phyloP scores from a whole-genome alignment of 352 stramenopile species.

The Elongisporangium prolatum region DNA sequence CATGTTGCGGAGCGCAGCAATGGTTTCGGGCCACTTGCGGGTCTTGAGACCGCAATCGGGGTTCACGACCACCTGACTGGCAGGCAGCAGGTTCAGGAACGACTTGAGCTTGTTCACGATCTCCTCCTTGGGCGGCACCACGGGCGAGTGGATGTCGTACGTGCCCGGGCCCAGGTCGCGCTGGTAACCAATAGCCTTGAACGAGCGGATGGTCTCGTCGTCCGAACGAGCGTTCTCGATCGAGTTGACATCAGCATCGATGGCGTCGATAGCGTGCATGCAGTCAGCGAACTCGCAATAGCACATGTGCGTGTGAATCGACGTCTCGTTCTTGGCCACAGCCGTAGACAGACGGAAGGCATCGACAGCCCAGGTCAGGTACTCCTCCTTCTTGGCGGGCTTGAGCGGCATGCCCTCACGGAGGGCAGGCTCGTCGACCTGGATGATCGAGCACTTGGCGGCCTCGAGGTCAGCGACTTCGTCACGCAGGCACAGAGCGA shows the following conservation, averaged over 20 bases:
- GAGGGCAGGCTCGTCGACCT: slow-evolving; percentile 91
- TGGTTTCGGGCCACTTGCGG: slow-evolving; percentile 89
- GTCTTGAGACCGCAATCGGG: slow-evolving; percentile 94
- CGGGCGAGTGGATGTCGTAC: slow-evolving; percentile 94
- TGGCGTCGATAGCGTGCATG: slow-evolving; percentile 90
- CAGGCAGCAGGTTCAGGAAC: slow-evolving; percentile 79
- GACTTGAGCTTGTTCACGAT: slow-evolving; percentile 87
- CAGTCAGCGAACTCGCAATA: slow-evolving; percentile 95
- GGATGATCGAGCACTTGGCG: slow-evolving; percentile 87
- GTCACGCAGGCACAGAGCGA: slow-evolving; percentile 86
- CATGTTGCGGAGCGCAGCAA: slow-evolving; percentile 87
- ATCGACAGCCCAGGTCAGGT: slow-evolving; percentile 73
- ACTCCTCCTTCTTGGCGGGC: slow-evolving; percentile 77
- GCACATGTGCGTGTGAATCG: slow-evolving; percentile 96
- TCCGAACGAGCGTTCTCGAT: slow-evolving; percentile 92
- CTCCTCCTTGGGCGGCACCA: slow-evolving; percentile 84
- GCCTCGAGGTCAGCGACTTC: slow-evolving; percentile 89
- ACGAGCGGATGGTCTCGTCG: slow-evolving; percentile 88
- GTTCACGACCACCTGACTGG: slow-evolving; percentile 85
- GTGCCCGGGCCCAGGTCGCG: slow-evolving; percentile 88
- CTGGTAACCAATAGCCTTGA: slow-evolving; percentile 88
- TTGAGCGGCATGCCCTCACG: slow-evolving; percentile 91
- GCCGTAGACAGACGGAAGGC: slow-evolving; percentile 88
- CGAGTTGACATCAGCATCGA: slow-evolving; percentile 93
- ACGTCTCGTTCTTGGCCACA: slow-evolving; percentile 84